Evolutionary conservation across 371 early-diverging fungal species (phyloP).

Genomic region (Mucor ambiguus): DNA sequence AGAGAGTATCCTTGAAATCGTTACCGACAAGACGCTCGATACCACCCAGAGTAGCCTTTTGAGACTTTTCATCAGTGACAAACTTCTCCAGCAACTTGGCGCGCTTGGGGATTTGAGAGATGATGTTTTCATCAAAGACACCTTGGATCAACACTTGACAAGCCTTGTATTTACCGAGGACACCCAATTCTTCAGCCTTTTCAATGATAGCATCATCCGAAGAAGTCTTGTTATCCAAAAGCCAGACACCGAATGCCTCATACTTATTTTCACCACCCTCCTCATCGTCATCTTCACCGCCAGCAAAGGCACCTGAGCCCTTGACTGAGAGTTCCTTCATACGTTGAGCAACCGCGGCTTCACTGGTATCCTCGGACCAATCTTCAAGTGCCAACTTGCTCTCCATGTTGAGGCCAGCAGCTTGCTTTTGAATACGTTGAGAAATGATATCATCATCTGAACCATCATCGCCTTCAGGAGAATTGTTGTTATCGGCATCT

Average conservation of each 20-base stretch:
- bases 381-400: constrained; percentile 78
- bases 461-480: constrained; percentile 50
- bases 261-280: constrained; percentile 70
- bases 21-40: constrained; percentile 87
- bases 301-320: constrained; percentile 51
- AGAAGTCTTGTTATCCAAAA: constrained; percentile 52
- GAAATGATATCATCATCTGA: constrained; percentile 75
- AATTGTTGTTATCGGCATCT: constrained; percentile 50
- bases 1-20: constrained; percentile 61
- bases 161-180: constrained; percentile 77
- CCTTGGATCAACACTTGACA: constrained; percentile 76
- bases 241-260: constrained; percentile 69
- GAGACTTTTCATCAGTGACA: constrained; percentile 79
- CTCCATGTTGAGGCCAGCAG: constrained; percentile 61
- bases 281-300: constrained; percentile 65
- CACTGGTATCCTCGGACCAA: constrained; percentile 83
- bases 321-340: constrained; percentile 70
- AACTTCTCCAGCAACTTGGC: constrained; percentile 69
- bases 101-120: constrained; percentile 64
- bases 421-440: constrained; percentile 72
- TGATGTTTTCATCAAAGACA: constrained; percentile 70
- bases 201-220: constrained; percentile 73
- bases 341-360: constrained; percentile 79
- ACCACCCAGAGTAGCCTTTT: constrained; percentile 90
- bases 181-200: constrained; percentile 78